These are phyloP conservation scores for Apiospora saccharicola DNA, from an alignment of 2,329 filamentous ascomycete genomes.

Conservation along the genomic window DNA sequence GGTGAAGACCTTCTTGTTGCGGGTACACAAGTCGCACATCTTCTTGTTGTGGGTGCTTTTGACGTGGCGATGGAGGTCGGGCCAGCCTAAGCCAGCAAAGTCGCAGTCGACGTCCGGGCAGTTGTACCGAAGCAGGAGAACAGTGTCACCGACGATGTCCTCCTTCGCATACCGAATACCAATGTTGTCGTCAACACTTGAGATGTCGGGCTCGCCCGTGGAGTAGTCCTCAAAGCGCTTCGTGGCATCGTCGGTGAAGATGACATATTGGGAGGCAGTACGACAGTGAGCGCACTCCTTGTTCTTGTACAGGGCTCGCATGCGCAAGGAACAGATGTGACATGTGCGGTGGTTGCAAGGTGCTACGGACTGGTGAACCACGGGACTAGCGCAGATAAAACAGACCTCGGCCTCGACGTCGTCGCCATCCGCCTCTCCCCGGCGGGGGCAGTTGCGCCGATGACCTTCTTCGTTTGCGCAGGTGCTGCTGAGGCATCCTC, in stretches of 20 bases:
- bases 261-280: constrained; percentile 78
- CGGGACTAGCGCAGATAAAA: constrained; percentile 95
- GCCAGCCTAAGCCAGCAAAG: constrained; percentile 77
- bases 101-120: constrained; percentile 84
- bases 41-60: constrained; percentile 82
- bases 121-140: constrained; percentile 89
- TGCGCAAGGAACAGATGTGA: constrained; percentile 90
- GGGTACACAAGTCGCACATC: constrained; percentile 58
- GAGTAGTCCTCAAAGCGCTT: constrained; percentile 89
- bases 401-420: constrained; percentile 81
- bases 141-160: constrained; percentile 90
- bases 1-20: constrained; percentile 98
- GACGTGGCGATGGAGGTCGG: constrained; percentile 82
- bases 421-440: constrained; percentile 53
- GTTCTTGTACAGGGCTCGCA: constrained; percentile 94
- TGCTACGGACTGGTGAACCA: constrained; percentile 86
- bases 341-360: constrained; percentile 97
- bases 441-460: constrained; percentile 31
- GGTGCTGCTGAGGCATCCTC: background rate
- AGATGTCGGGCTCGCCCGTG: constrained; percentile 67
- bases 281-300: constrained; percentile 97
- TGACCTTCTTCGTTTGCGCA: constrained; percentile 16
- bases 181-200: constrained; percentile 81
- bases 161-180: constrained; percentile 91
- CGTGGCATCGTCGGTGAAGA: constrained; percentile 86